A percentile compares a stretch with the other conserved stretches of the same genome.
phyloP scores from a whole-genome alignment of 2,329 filamentous ascomycete genomes.

The Diaporthe capsici region DNA sequence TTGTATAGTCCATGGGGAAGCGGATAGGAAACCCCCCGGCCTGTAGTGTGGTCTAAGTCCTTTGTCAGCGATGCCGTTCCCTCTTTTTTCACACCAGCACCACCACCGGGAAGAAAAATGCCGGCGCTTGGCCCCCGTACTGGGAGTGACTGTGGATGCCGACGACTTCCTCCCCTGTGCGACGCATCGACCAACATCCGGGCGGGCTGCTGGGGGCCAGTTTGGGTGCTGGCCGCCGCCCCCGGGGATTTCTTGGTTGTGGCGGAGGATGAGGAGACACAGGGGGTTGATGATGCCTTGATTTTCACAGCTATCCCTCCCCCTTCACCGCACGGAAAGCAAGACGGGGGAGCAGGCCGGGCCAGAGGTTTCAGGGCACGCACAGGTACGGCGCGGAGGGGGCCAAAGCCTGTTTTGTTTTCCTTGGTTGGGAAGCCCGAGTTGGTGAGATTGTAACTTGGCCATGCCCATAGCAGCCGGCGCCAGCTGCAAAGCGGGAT shows the following conservation, averaged over 20 bases:
- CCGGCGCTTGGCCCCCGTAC: neutral
- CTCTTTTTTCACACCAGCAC: neutral
- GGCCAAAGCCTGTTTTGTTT: neutral
- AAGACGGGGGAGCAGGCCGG: neutral
- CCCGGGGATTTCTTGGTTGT: neutral
- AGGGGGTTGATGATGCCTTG: constrained; percentile 9
- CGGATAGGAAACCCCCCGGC: neutral
- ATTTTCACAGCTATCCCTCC: neutral
- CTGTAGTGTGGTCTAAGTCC: neutral
- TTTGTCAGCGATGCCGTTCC: neutral
- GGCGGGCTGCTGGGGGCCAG: neutral
- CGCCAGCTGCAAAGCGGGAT: neutral
- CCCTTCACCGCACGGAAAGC: neutral
- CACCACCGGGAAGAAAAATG: neutral
- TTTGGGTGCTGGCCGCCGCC: neutral
- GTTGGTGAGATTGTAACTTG: neutral
- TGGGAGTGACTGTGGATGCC: neutral
- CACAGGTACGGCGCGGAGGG: neutral
- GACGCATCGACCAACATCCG: neutral
- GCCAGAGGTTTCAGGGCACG: constrained; percentile 18
- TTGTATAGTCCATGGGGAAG: neutral
- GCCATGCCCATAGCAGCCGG: neutral
- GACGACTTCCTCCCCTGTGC: neutral
- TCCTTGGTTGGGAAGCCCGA: neutral
- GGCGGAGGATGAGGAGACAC: constrained; percentile 4